Evolutionary conservation across 176 grass and related monocot species (phyloP).

Genomic region (Panicum miliaceum): DNA sequence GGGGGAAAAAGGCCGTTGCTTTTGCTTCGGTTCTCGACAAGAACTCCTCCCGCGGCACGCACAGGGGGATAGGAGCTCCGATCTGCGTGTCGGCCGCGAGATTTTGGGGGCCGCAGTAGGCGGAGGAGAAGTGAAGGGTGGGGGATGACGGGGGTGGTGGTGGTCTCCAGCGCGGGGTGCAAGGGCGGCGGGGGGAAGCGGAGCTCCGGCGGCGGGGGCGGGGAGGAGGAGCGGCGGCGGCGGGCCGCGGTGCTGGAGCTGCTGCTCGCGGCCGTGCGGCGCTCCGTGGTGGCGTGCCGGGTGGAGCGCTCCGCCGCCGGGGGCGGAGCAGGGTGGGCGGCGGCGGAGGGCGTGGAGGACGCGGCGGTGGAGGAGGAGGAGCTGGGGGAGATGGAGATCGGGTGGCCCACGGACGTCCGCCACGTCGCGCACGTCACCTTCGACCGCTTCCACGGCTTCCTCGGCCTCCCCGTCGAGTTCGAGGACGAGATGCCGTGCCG

Average conservation of each 20-base stretch:
- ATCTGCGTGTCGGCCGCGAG: background rate
- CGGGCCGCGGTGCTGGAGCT: constrained; percentile 61
- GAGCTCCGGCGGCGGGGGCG: background rate
- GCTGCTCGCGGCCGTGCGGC: constrained; percentile 69
- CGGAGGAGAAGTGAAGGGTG: background rate
- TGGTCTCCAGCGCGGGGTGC: constrained; percentile 73
- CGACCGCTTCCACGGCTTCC: constrained; percentile 88
- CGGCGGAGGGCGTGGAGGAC: constrained; percentile 20
- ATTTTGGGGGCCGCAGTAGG: background rate
- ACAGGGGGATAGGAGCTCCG: constrained; percentile 7
- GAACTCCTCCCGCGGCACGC: background rate
- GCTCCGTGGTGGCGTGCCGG: constrained; percentile 79
- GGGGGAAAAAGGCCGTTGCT: background rate
- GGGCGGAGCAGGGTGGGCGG: background rate
- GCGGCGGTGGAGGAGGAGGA: constrained; percentile 15
- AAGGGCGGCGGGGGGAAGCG: constrained; percentile 47
- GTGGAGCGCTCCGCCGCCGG: constrained; percentile 49
- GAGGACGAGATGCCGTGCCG: constrained; percentile 83
- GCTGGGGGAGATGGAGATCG: constrained; percentile 70
- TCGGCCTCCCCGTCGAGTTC: constrained; percentile 91
- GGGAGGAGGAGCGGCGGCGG: constrained; percentile 52
- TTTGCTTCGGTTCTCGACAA: constrained; percentile 25
- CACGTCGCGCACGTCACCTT: constrained; percentile 94
- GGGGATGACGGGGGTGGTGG: constrained; percentile 72
- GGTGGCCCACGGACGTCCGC: constrained; percentile 83